Conservation (phyloP, 1,284 basidiomycete species). For the Lentinus polychrous region DNA sequence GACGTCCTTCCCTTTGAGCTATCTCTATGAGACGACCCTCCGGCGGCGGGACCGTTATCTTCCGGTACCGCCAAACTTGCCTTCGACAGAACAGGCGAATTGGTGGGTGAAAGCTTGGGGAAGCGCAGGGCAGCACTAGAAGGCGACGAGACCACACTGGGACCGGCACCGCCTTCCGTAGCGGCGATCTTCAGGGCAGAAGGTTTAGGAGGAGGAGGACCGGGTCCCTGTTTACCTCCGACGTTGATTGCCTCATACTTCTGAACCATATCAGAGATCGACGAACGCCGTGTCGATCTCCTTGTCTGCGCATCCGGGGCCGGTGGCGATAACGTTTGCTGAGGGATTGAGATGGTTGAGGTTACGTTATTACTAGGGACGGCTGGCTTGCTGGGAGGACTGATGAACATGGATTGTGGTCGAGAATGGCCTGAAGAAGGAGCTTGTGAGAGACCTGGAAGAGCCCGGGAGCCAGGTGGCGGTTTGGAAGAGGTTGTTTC, state of each 20-base stretch:
- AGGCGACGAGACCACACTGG: conserved; percentile 14
- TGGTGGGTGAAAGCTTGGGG: conserved; percentile 24
- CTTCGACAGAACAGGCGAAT: conserved; percentile 20
- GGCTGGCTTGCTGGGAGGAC: conserved; percentile 45
- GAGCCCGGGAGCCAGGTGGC: conserved; percentile 8
- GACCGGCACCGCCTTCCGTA: conserved; percentile 10
- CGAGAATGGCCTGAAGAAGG: conserved; percentile 31
- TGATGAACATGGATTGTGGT: conserved; percentile 71
- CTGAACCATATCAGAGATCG: conserved; percentile 79
- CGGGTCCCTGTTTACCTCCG: conserved; percentile 13
- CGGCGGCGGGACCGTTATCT: conserved; percentile 12
- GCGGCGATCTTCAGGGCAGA: conserved; percentile 19
- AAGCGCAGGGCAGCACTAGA: conserved; percentile 25
- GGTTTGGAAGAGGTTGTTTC: conserved; percentile 13
- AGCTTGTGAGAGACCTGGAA: conserved; percentile 14
- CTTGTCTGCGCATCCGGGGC: conserved; percentile 19
- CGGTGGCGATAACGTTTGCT: conserved; percentile 19
- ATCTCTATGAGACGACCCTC: conserved; percentile 10
- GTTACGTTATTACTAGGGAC: conserved; percentile 23
- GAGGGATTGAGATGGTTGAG: conserved; percentile 28
- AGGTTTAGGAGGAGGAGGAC: conserved; percentile 25
- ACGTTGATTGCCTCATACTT: conserved; percentile 60
- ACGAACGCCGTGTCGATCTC: conserved; percentile 49
- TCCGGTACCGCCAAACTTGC: conserved; percentile 21
- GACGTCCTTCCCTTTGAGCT: conserved; percentile 19